Conservation (phyloP, 768 basidiomycete species). For the Atractiella rhizophila region DNA sequence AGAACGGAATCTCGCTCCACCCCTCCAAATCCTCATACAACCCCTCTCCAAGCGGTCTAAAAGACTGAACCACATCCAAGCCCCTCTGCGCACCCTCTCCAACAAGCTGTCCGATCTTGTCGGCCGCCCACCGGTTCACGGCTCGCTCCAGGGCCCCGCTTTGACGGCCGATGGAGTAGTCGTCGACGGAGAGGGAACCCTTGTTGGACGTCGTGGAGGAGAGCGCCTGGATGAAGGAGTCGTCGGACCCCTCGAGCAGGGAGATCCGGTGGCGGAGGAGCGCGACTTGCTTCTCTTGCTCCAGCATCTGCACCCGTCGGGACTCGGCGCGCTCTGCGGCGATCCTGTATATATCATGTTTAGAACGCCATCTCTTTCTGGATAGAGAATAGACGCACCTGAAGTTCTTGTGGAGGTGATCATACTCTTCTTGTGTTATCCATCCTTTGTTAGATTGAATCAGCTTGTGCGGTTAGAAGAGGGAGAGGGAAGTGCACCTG, state of each 20-base stretch:
- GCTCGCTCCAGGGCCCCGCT: constrained; percentile 57
- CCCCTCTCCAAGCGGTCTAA: constrained; percentile 23
- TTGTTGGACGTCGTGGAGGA: constrained; percentile 16
- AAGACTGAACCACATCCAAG: no score
- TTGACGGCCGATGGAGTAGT: constrained; percentile 74
- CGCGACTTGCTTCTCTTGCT: constrained; percentile 23
- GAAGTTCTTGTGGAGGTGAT: no score
- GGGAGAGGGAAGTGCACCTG: no score
- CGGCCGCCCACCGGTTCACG: constrained; percentile 70
- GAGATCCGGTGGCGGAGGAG: constrained; percentile 43
- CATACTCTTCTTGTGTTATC: no score
- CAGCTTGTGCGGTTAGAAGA: no score
- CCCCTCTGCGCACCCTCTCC: constrained; percentile 1
- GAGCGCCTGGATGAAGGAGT: constrained; percentile 20
- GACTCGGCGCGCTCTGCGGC: constrained; percentile 11
- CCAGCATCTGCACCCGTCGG: constrained; percentile 7
- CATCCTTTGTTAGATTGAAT: no score
- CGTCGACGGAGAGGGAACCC: constrained; percentile 45
- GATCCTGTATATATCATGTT: no score
- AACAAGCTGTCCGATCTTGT: constrained; percentile 18
- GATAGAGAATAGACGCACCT: no score
- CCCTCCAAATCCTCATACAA: constrained; percentile 23
- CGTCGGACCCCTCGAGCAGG: constrained; percentile 41
- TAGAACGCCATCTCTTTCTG: no score
- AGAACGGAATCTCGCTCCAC: constrained; percentile 30